phyloP scores from a whole-genome alignment of 2,329 filamentous ascomycete genomes.

The Endoconidiophora polonica region DNA sequence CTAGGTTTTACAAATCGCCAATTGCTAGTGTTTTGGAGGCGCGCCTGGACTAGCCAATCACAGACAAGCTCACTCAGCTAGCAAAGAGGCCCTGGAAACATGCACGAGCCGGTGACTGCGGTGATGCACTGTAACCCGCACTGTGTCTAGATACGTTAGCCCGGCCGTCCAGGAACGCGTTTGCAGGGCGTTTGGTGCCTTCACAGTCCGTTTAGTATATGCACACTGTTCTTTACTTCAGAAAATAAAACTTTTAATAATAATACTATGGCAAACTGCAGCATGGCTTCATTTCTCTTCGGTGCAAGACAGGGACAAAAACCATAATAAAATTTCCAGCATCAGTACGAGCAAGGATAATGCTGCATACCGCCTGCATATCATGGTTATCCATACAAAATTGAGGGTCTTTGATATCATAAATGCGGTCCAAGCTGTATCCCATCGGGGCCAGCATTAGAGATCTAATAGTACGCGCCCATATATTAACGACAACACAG shows the following conservation, averaged over 20 bases:
- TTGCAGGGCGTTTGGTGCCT: background rate
- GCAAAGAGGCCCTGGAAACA: slow-evolving; percentile 6
- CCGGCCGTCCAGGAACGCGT: background rate
- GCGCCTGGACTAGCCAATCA: slow-evolving; percentile 11
- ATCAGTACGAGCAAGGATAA: slow-evolving; percentile 6
- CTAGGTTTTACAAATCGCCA: slow-evolving; percentile 5
- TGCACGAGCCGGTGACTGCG: slow-evolving; percentile 1
- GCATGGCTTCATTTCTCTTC: slow-evolving; percentile 6
- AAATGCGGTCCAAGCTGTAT: background rate
- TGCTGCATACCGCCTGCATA: slow-evolving; percentile 6
- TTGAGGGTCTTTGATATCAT: slow-evolving; percentile 2
- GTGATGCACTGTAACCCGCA: background rate
- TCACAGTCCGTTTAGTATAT: background rate
- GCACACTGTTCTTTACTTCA: background rate
- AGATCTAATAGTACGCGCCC: too few relatives aligned
- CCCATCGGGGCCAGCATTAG: too few relatives aligned
- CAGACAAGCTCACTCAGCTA: background rate
- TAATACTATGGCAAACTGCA: background rate
- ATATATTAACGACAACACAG: too few relatives aligned
- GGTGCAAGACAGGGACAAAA: slow-evolving; percentile 4
- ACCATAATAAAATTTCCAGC: slow-evolving; percentile 8
- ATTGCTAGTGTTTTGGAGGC: slow-evolving; percentile 8
- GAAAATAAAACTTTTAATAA: background rate
- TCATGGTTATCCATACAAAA: slow-evolving; percentile 1
- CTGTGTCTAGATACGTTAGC: background rate